These are phyloP conservation scores for Chamaenerion angustifolium DNA, from an alignment of 345 rosid species.

Conservation along the genomic window DNA sequence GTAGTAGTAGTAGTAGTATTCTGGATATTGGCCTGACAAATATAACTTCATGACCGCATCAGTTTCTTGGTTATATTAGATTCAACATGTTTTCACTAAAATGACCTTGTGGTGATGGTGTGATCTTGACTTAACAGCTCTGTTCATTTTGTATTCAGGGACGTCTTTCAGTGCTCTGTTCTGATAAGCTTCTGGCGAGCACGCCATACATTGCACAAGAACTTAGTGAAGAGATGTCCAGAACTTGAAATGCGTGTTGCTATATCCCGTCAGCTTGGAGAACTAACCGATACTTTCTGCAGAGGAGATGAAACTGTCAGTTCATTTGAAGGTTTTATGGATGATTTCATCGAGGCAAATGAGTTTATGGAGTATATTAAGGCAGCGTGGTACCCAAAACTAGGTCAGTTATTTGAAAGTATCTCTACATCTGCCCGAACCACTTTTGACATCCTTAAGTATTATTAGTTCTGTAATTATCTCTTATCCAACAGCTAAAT, in stretches of 20 bases:
- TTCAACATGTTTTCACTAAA: background rate
- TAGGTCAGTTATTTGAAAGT: conserved; percentile 27
- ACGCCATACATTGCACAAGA: conserved; percentile 84
- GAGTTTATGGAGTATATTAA: conserved; percentile 77
- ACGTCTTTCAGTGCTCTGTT: conserved; percentile 84
- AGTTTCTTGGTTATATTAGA: background rate
- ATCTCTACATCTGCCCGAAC: background rate
- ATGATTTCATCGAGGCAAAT: conserved; percentile 42
- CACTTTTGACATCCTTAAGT: background rate
- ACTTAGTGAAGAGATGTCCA: conserved; percentile 63
- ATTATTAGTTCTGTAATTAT: background rate
- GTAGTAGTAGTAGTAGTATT: background rate
- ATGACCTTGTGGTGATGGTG: too few species aligned
- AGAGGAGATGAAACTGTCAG: conserved; percentile 35
- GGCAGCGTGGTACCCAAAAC: conserved; percentile 70
- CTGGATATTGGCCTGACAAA: background rate
- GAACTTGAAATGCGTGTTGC: conserved; percentile 41
- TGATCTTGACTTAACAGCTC: background rate
- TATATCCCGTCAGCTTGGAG: conserved; percentile 51
- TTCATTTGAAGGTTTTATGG: conserved; percentile 42
- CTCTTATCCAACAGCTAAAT: too few species aligned
- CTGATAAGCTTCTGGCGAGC: conserved; percentile 77
- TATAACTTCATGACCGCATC: background rate
- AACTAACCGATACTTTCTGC: conserved; percentile 49
- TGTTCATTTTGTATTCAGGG: conserved; percentile 39